Evolutionary conservation across 2,329 filamentous ascomycete genomes (phyloP).

Genomic region (Penicillium polonicum): DNA sequence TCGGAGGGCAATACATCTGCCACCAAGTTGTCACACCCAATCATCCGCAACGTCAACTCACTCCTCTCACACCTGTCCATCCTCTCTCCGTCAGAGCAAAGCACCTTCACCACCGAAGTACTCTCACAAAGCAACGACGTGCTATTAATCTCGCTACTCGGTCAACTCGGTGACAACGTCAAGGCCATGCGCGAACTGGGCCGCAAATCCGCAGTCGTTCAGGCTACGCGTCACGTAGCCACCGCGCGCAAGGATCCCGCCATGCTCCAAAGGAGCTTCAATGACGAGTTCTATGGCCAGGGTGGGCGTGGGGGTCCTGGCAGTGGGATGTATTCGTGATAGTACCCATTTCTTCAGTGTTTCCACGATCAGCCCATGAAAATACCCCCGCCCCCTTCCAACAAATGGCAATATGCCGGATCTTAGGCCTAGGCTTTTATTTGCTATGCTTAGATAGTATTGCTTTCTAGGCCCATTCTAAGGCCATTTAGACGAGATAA

Average conservation of each 20-base stretch:
- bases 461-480: background rate
- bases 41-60: conserved; percentile 85
- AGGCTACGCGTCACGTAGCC: conserved; percentile 35
- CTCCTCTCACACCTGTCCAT: conserved; percentile 81
- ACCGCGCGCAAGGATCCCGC: conserved; percentile 23
- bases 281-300: conserved; percentile 29
- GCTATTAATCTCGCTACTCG: conserved; percentile 71
- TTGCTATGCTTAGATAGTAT: background rate
- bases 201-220: conserved; percentile 67
- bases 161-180: conserved; percentile 70
- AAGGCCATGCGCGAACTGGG: conserved; percentile 71
- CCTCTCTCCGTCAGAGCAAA: conserved; percentile 67
- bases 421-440: background rate
- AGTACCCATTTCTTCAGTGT: background rate
- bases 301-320: conserved; percentile 6
- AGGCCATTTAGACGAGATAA: conserved; percentile 12
- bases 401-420: background rate
- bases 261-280: conserved; percentile 25
- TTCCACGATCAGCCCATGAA: background rate
- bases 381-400: background rate
- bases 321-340: conserved; percentile 11
- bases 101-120: conserved; percentile 67
- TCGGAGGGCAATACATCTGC: conserved; percentile 31
- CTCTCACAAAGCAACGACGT: conserved; percentile 82
- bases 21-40: conserved; percentile 64